Conservation (phyloP, 768 basidiomycete genomes). For the Tulasnella sp. region DNA sequence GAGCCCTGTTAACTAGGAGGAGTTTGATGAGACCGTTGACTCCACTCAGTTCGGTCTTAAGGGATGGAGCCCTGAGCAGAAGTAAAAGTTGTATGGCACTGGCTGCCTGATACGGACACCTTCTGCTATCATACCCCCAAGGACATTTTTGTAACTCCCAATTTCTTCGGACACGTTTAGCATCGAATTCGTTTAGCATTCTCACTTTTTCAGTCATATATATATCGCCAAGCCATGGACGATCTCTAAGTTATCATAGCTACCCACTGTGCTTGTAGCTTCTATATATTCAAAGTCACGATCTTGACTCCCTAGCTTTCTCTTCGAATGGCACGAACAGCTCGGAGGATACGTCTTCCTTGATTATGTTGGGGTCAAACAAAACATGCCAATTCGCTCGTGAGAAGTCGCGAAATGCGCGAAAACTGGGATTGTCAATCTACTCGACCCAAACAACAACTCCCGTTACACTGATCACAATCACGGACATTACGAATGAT, state of each 20-base stretch:
- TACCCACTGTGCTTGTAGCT: not conserved
- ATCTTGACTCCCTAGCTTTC: not conserved
- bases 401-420: not conserved
- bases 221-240: not conserved
- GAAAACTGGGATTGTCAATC: not conserved
- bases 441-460: not conserved
- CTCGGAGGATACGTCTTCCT: too few relatives aligned
- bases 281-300: not conserved
- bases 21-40: not conserved
- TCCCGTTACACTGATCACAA: not conserved
- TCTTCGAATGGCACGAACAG: too few relatives aligned
- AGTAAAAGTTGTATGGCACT: not conserved
- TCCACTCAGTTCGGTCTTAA: not conserved
- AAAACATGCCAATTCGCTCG: not conserved
- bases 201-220: too few relatives aligned
- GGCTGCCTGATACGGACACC: not conserved
- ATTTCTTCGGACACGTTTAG: not conserved
- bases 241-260: not conserved
- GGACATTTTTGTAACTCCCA: not conserved
- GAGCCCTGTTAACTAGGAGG: not conserved
- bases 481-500: not conserved
- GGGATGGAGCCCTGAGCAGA: not conserved
- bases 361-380: too few relatives aligned
- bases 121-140: not conserved
- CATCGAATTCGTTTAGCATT: not conserved